Conservation (phyloP, 371 early-diverging fungal genomes). For the Haplosporangium sp. region DNA sequence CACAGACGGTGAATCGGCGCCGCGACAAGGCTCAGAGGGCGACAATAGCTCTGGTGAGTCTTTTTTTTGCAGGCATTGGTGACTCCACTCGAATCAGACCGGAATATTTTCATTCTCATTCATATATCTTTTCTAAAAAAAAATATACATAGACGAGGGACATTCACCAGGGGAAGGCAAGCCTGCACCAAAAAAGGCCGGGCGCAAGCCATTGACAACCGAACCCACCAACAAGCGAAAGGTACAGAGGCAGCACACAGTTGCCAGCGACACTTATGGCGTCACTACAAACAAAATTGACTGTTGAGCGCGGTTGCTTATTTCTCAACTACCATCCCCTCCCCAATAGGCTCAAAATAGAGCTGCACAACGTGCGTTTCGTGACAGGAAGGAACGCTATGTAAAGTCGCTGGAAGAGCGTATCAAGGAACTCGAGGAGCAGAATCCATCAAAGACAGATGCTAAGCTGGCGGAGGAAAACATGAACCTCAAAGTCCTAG, state of each 20-base stretch:
- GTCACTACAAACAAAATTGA: too few relatives aligned
- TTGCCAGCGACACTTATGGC: too few relatives aligned
- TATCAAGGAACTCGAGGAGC: constrained; percentile 70
- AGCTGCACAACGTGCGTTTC: constrained; percentile 81
- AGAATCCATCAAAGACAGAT: constrained; percentile 46
- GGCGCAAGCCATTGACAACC: constrained; percentile 51
- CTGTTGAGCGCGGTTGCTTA: too few relatives aligned
- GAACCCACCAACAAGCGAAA: constrained; percentile 54
- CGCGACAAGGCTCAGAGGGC: constrained; percentile 24
- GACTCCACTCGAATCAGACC: too few relatives aligned
- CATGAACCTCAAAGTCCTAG: constrained; percentile 58
- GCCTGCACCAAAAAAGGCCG: constrained; percentile 55
- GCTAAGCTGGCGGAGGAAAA: constrained; percentile 66
- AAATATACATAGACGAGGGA: constrained; percentile 24
- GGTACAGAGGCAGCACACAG: too few relatives aligned
- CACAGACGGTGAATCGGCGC: background rate
- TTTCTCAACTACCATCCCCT: background rate
- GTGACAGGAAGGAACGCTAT: constrained; percentile 77
- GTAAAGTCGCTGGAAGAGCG: constrained; percentile 72
- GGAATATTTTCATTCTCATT: too few relatives aligned
- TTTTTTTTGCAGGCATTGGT: background rate
- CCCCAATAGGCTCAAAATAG: constrained; percentile 72
- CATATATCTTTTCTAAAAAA: background rate
- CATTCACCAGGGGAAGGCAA: constrained; percentile 36
- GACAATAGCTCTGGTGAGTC: constrained; percentile 47